Base-by-base conservation (phyloP, 169 alveolate species). In the Plasmodium gaboni region DNA sequence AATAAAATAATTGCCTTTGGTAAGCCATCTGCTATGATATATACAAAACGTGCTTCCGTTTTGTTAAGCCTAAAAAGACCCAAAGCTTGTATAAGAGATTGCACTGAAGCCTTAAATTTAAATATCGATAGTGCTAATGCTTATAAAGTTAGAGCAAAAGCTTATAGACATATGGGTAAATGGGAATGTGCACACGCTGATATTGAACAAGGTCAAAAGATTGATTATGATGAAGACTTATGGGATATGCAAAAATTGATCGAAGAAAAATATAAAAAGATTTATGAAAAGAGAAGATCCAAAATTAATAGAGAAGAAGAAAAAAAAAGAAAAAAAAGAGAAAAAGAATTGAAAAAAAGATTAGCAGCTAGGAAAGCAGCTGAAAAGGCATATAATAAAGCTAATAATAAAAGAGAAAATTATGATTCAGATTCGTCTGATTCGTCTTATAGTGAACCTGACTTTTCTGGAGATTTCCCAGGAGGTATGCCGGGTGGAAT, bases 161-260 rank as follows among this genome's bases (percentile, higher is more conserved):
- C 95, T n/a, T 89, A 93, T 85, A 88, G 96, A 93, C 67, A 71
- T 55, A 53, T 93, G 38, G 95, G 95, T 2, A 67, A 93, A 46
- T 93, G 95, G 95, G 93, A 92, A 55, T 70, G 86, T 70, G 96
- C 96, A 0, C 95, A 93, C 73, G 88, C 92, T 42, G 95, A 93
- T 80, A 86, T 93, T 26, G 96, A 92, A 46, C 93, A 89, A 74
- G 96, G 95, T 13, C 96, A 93, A 51, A 93, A 92, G 89, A 72
- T 93, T 26, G 96, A 93, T 73, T 93, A 90, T 80, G 96, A 93
- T 74, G 96, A 93, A 19, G 91, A 65, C 15, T 57, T 93, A 10
- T 93, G 96, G 96, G 96, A 93, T 6, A 80, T 93, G 92, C 96
- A 93, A 67, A 93, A 93, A 65, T 73, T 93, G 38, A 93, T 93